These are phyloP conservation scores for Pestalotiopsis sp. DNA, from an alignment of 2,329 filamentous ascomycete species.

Conservation along the genomic window DNA sequence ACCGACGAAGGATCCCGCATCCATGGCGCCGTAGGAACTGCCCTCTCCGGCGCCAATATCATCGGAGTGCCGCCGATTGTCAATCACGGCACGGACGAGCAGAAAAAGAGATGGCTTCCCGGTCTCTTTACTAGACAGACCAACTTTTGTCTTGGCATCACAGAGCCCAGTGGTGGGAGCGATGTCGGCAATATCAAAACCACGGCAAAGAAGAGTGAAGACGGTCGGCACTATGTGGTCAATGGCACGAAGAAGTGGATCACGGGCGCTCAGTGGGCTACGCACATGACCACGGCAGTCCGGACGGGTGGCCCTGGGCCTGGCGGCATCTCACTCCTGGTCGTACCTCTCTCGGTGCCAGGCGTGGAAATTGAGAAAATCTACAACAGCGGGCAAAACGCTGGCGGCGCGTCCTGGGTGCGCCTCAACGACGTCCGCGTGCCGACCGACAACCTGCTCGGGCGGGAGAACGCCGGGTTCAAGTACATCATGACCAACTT, in stretches of 20 bases:
- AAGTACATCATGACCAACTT: slow-evolving; percentile 44
- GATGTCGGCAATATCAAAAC: slow-evolving; percentile 67
- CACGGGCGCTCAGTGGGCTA: slow-evolving; percentile 63
- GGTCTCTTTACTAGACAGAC: slow-evolving; percentile 56
- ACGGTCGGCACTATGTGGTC: slow-evolving; percentile 57
- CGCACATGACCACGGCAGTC: slow-evolving; percentile 65
- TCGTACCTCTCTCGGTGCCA: slow-evolving; percentile 51
- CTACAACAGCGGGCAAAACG: slow-evolving; percentile 65
- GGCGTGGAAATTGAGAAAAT: slow-evolving; percentile 57
- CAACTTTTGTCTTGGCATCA: slow-evolving; percentile 31
- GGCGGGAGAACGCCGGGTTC: slow-evolving; percentile 57
- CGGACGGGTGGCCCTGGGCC: slow-evolving; percentile 57
- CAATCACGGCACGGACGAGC: slow-evolving; percentile 27
- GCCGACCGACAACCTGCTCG: slow-evolving; percentile 54
- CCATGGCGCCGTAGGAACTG: slow-evolving; percentile 56
- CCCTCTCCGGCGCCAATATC: slow-evolving; percentile 53
- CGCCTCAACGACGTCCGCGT: slow-evolving; percentile 56
- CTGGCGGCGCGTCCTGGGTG: slow-evolving; percentile 63
- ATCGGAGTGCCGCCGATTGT: slow-evolving; percentile 42
- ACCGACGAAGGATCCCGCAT: slow-evolving; percentile 42
- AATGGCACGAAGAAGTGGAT: slow-evolving; percentile 70
- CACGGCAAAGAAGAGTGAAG: slow-evolving; percentile 47
- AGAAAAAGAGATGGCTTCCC: slow-evolving; percentile 29
- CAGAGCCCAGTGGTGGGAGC: slow-evolving; percentile 48
- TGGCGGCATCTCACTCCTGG: slow-evolving; percentile 56